Evolutionary conservation across 2,329 filamentous ascomycete genomes (phyloP).

Genomic region (Pestalotiopsis fici): DNA sequence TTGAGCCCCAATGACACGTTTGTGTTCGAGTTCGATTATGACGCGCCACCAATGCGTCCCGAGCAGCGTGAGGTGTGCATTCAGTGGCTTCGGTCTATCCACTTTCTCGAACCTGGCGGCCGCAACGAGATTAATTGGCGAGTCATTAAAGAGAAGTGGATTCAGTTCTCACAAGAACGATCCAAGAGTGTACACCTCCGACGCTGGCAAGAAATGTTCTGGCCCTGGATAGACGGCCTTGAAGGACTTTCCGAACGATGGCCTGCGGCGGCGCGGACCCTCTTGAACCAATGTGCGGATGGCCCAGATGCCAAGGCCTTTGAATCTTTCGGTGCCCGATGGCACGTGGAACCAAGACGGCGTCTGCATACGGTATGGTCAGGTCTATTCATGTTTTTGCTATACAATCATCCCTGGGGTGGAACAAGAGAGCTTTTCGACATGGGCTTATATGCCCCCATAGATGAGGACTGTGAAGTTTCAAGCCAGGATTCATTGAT

Average conservation of each 20-base stretch:
- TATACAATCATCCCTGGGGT: too few relatives aligned
- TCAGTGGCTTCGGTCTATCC: neutral
- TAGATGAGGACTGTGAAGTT: too few relatives aligned
- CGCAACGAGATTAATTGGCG: neutral
- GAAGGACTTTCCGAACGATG: neutral
- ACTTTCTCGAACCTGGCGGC: neutral
- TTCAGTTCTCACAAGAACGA: too few relatives aligned
- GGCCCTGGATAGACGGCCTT: too few relatives aligned
- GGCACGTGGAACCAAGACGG: neutral
- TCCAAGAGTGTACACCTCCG: neutral
- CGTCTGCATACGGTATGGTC: neutral
- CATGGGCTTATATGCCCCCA: too few relatives aligned
- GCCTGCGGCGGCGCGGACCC: neutral
- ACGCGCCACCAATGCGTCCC: neutral
- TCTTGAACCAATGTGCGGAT: neutral
- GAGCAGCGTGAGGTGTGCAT: neutral
- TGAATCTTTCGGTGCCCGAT: neutral
- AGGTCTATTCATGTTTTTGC: neutral
- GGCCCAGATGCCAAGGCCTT: neutral
- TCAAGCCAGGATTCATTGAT: too few relatives aligned
- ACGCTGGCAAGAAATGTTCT: neutral
- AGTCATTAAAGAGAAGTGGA: neutral
- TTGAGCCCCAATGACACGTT: too few relatives aligned
- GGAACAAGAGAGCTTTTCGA: too few relatives aligned
- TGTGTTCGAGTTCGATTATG: neutral